A percentile compares a stretch with the other conserved stretches of the same genome.
phyloP scores from a whole-genome alignment of 768 basidiomycete genomes.

The Mycena filopes region DNA sequence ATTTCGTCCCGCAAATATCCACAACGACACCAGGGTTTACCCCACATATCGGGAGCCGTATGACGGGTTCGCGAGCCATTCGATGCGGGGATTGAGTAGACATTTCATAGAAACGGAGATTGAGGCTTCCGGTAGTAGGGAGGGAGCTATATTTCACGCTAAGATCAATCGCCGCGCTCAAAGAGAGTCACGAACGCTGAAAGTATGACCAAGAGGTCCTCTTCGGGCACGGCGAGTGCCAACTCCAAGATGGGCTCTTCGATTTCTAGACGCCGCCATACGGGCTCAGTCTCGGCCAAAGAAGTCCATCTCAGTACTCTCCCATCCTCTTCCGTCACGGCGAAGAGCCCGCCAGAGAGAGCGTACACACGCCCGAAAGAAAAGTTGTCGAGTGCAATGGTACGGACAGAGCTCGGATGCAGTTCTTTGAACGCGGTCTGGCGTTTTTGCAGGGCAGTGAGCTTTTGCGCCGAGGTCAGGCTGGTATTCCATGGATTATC shows the following conservation, averaged over 20 bases:
- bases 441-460: neutral
- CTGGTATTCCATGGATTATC: neutral
- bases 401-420: neutral
- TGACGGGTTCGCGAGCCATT: neutral
- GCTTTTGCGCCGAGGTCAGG: neutral
- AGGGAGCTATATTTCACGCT: neutral
- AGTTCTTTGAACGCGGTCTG: neutral
- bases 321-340: neutral
- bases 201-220: constrained; percentile 4
- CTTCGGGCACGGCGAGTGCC: neutral
- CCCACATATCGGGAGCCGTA: neutral
- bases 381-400: neutral
- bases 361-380: neutral
- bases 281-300: neutral
- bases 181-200: neutral
- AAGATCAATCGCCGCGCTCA: neutral
- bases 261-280: constrained; percentile 2
- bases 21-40: neutral
- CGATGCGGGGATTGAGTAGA: neutral
- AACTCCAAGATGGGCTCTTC: constrained; percentile 5
- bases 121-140: neutral
- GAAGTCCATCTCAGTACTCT: neutral
- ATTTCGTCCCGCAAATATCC: neutral
- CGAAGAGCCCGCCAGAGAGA: neutral
- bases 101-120: constrained; percentile 1